phyloP scores from a whole-genome alignment of 169 alveolate genomes.

The Plasmodium inui region DNA sequence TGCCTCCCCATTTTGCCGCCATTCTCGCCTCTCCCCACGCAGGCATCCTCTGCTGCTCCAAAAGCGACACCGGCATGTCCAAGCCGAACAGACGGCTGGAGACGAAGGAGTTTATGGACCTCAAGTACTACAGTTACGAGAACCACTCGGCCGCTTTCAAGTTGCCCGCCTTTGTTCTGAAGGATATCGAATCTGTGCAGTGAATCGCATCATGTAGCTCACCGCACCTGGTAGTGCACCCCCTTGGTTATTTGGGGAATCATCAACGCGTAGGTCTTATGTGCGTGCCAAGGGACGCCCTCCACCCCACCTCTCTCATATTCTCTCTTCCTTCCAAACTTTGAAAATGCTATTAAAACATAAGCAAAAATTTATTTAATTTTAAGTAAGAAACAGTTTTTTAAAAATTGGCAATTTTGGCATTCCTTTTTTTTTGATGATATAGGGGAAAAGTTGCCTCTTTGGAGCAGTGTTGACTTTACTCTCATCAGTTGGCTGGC shows the following conservation, averaged over 20 bases:
- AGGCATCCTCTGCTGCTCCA: slow-evolving; percentile 71
- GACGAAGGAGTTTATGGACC: slow-evolving; percentile 29
- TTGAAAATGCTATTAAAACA: not conserved
- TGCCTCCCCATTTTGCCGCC: not conserved
- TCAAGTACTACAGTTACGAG: slow-evolving; percentile 58
- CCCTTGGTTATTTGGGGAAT: not conserved
- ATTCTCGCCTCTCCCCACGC: not conserved
- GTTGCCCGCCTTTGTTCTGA: slow-evolving; percentile 48
- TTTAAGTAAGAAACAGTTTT: not conserved
- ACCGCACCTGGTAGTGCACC: not conserved
- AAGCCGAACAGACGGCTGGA: slow-evolving; percentile 50
- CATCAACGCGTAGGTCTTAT: not conserved
- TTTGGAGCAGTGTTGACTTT: not conserved
- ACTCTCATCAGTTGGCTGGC: not conserved
- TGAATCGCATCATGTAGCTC: too few species aligned
- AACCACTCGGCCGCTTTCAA: slow-evolving; percentile 54
- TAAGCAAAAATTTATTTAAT: not conserved
- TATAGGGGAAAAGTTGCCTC: not conserved
- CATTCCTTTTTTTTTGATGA: not conserved
- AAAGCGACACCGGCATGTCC: slow-evolving; percentile 39
- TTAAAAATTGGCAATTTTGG: not conserved
- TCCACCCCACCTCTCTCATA: not conserved
- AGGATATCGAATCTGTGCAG: slow-evolving; percentile 28
- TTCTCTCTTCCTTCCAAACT: not conserved
- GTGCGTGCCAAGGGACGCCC: not conserved